phyloP scores from a whole-genome alignment of 352 stramenopile species.

The Phytophthora europaea region DNA sequence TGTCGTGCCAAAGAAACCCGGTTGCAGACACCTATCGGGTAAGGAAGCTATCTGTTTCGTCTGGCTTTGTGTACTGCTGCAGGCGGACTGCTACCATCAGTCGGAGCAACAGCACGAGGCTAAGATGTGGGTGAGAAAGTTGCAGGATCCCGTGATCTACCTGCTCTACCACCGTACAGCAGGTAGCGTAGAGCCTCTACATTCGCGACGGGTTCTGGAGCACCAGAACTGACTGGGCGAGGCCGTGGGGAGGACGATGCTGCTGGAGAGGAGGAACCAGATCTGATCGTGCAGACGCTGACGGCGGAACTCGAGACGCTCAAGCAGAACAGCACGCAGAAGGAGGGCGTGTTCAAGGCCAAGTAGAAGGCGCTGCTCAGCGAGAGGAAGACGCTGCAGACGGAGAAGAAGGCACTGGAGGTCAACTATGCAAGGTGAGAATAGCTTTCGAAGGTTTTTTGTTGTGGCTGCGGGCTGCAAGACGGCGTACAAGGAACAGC shows the following conservation, averaged over 20 bases:
- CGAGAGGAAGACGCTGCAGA: conserved; percentile 62
- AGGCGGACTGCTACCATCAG: conserved; percentile 8
- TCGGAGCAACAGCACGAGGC: conserved; percentile 35
- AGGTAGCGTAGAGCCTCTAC: too few species aligned
- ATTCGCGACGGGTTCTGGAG: conserved; percentile 58
- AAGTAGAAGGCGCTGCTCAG: conserved; percentile 61
- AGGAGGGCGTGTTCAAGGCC: conserved; percentile 71
- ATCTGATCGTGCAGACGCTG: conserved; percentile 47
- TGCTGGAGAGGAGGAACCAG: conserved; percentile 62
- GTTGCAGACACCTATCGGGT: too few species aligned
- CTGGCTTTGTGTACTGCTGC: conserved; percentile 31
- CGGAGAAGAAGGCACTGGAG: conserved; percentile 77
- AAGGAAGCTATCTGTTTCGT: too few species aligned
- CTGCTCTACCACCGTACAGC: conserved; percentile 48
- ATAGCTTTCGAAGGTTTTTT: background rate
- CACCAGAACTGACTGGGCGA: conserved; percentile 66
- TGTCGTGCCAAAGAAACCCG: too few species aligned
- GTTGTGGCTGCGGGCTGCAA: conserved; percentile 56
- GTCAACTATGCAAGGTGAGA: conserved; percentile 65
- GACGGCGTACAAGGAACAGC: conserved; percentile 75
- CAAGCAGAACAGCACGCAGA: conserved; percentile 59
- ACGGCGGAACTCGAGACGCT: conserved; percentile 58
- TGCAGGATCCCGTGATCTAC: conserved; percentile 81
- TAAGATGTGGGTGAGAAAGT: conserved; percentile 53
- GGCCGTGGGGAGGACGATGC: conserved; percentile 43